Base-by-base conservation (phyloP, 257 asterid genomes). In the Solanum pimpinellifolium region DNA sequence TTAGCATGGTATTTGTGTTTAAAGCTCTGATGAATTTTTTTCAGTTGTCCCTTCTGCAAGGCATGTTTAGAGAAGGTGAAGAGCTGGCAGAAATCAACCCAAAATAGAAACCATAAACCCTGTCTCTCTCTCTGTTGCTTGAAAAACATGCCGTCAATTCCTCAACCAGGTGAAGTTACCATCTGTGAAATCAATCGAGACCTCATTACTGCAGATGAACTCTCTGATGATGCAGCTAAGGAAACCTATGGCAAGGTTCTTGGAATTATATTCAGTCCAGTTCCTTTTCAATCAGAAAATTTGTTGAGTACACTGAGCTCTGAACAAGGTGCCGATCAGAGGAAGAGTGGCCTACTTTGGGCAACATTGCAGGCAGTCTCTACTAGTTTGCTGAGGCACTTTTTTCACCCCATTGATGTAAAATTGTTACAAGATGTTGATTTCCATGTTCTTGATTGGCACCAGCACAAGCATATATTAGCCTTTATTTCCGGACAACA, bases 121-220 rank as follows among this genome's bases (percentile, higher is more conserved):
- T 90, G n/a, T 52, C 86, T 56, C 37, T 74, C 52, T 56, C 13
- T 21, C 81, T 29, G 44, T 65, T 39, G 10, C 87, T 25, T 42
- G 29, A 49, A 49, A 27, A 85, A 87, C 5, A 97, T 97, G 99
- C 93, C 94, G 88, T 94, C 98, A 85, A 92, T 94, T 78, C 99
- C 99, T 86, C 95, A 70, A 90, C 96, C 94, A 60, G 99, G 98
- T 90, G 89, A 94, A 2, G 95, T 95, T 90, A 97, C 98, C 76
- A 85, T 97, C 42, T 95, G 98, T 91, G 98, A 95, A 86, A 94
- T 97, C 96, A 95, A 95, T 89, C 91, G 98, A 91, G 95, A 93
- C 86, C 92, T 97, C 42, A 91, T 97, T 41, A 94, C 97, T 21
- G 94, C 96, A 23, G 98, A 94, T 47, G 84, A 88, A 86, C 93